Conservation (phyloP, 2,329 filamentous ascomycete species). For the Atkinsonella hypoxylon region DNA sequence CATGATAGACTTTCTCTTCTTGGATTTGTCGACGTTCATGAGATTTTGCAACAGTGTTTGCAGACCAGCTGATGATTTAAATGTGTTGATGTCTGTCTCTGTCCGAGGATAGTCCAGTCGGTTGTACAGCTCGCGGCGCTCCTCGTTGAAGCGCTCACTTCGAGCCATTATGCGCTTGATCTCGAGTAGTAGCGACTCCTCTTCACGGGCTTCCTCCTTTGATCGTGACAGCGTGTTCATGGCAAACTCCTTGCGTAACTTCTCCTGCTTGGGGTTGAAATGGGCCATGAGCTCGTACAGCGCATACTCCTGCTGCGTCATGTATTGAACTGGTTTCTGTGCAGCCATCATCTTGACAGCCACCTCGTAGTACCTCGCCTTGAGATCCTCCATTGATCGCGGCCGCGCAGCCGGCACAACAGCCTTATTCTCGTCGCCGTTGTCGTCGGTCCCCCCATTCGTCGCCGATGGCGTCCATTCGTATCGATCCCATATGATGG, state of each 20-base stretch:
- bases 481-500: constrained; percentile 86
- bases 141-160: constrained; percentile 75
- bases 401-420: constrained; percentile 39
- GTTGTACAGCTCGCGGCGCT: constrained; percentile 76
- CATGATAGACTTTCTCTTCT: constrained; percentile 69
- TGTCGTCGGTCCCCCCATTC: constrained; percentile 31
- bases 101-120: constrained; percentile 70
- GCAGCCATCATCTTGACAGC: constrained; percentile 72
- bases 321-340: constrained; percentile 68
- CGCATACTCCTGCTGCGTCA: constrained; percentile 76
- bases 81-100: constrained; percentile 60
- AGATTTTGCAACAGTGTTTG: constrained; percentile 72
- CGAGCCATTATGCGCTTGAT: constrained; percentile 83
- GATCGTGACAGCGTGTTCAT: constrained; percentile 66
- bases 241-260: constrained; percentile 72
- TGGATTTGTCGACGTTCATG: constrained; percentile 71
- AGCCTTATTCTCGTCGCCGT: constrained; percentile 37
- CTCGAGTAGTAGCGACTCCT: constrained; percentile 79
- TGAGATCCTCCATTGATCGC: constrained; percentile 80
- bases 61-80: constrained; percentile 71
- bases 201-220: constrained; percentile 81
- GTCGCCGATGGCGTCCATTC: constrained; percentile 48
- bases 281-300: constrained; percentile 76
- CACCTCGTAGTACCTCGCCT: constrained; percentile 80
- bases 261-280: constrained; percentile 73